Percentiles rank a stretch among this genome's conserved stretches.
Evolutionary conservation across 2,329 filamentous ascomycete genomes (phyloP).

Genomic region (Gliomastix tumulicola): DNA sequence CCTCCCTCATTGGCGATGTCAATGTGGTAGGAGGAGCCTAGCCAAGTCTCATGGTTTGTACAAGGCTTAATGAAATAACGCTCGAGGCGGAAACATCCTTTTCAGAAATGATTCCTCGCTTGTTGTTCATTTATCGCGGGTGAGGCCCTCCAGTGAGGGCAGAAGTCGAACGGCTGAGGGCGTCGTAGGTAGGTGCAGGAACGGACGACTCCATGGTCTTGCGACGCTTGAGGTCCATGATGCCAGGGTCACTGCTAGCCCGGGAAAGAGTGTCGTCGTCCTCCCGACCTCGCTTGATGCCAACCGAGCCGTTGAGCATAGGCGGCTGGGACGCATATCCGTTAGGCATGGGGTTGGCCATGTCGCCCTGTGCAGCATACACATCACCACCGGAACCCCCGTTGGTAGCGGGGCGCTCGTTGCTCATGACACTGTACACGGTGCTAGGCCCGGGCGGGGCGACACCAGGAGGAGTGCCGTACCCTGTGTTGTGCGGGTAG

Average conservation of each 20-base stretch:
- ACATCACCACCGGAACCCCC: conserved; percentile 55
- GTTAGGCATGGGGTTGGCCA: conserved; percentile 47
- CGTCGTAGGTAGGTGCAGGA: conserved; percentile 41
- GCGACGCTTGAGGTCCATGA: conserved; percentile 66
- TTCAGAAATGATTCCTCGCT: conserved; percentile 1
- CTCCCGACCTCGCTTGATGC: conserved; percentile 40
- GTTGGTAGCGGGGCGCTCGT: conserved; percentile 61
- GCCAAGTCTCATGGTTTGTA: too few species aligned
- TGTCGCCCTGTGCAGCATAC: conserved; percentile 61
- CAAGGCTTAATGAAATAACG: too few species aligned
- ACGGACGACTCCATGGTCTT: conserved; percentile 63
- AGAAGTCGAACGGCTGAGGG: conserved; percentile 38
- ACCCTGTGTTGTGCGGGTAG: conserved; percentile 62
- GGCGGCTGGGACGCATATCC: conserved; percentile 58
- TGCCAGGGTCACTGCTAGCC: conserved; percentile 47
- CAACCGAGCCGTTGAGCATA: conserved; percentile 55
- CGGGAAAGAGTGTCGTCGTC: conserved; percentile 57
- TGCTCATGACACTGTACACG: conserved; percentile 84
- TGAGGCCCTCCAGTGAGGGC: conserved; percentile 34
- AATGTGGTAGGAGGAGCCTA: neutral
- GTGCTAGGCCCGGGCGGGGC: conserved; percentile 68
- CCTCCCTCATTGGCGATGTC: neutral
- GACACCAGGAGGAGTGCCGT: conserved; percentile 71
- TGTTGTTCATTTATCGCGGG: conserved; percentile 22
- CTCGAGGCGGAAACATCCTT: too few species aligned